Percentiles rank a stretch among this genome's conserved stretches.
Conservation (phyloP, 139 green algal species). For the Auxenochlorella pyrenoidosa region DNA sequence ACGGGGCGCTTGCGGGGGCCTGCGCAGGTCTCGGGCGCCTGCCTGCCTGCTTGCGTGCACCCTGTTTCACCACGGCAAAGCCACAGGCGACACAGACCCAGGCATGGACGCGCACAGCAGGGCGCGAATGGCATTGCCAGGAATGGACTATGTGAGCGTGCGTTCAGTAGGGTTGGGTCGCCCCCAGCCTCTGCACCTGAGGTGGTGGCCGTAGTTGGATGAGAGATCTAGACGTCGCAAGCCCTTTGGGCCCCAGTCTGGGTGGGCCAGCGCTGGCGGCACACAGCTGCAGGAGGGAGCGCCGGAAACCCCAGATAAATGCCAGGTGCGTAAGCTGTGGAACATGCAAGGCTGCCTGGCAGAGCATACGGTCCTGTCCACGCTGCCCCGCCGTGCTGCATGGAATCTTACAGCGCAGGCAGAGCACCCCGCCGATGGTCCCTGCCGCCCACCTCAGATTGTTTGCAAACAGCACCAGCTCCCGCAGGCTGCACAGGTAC, state of each 20-base stretch:
- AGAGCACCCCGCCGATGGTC: background rate
- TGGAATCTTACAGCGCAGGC: background rate
- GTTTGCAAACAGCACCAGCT: conserved; percentile 21
- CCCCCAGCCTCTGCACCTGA: background rate
- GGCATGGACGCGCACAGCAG: no score
- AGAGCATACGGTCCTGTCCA: background rate
- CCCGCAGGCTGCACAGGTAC: background rate
- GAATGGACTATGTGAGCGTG: no score
- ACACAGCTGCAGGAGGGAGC: background rate
- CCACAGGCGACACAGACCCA: no score
- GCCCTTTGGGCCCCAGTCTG: background rate
- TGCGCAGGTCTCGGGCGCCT: background rate
- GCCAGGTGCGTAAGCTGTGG: no score
- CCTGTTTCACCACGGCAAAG: no score
- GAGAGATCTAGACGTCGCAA: background rate
- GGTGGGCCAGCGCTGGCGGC: background rate
- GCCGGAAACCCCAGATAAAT: no score
- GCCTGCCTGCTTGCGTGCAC: no score
- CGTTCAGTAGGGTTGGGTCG: no score
- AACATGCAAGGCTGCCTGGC: no score
- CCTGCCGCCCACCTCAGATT: background rate
- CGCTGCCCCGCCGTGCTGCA: background rate
- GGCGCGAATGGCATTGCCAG: no score
- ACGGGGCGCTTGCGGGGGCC: background rate
- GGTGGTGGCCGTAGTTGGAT: background rate